Evolutionary conservation across 306 rosid genomes (phyloP).

Genomic region (Cicer chorassanicum): DNA sequence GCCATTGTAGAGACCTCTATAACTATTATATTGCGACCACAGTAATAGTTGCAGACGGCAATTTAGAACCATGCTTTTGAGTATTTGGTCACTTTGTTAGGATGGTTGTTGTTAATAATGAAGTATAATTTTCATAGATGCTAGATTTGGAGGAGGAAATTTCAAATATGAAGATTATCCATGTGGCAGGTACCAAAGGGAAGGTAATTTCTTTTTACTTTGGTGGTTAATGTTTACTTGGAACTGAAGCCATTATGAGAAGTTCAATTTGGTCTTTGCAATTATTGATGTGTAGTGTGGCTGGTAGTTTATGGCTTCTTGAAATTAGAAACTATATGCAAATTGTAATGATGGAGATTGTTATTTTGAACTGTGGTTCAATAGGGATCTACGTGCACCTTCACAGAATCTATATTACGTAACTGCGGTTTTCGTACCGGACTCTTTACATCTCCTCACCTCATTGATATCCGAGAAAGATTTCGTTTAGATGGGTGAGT

Average conservation of each 20-base stretch:
- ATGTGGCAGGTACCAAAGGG: conserved; percentile 99
- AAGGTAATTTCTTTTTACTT: conserved; percentile 62
- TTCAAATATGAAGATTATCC: conserved; percentile 85
- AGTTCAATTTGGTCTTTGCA: conserved; percentile 12
- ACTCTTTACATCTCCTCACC: conserved; percentile 96
- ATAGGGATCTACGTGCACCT: conserved; percentile 96
- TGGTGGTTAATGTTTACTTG: conserved; percentile 42
- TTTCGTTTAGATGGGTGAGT: conserved; percentile 95
- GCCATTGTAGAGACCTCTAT: too few relatives aligned
- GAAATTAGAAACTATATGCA: conserved; percentile 12
- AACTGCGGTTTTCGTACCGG: conserved; percentile 94
- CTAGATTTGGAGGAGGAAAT: conserved; percentile 87
- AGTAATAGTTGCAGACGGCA: too few relatives aligned
- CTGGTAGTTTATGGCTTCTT: conserved; percentile 9
- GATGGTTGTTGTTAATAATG: conserved; percentile 20
- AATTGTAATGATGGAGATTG: conserved; percentile 41
- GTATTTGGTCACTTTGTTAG: conserved; percentile 26
- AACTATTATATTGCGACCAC: too few relatives aligned
- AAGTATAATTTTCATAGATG: conserved; percentile 54
- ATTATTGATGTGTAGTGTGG: conserved; percentile 7
- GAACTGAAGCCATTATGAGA: conserved; percentile 37
- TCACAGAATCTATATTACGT: conserved; percentile 85
- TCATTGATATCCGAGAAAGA: conserved; percentile 93
- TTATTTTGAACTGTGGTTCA: conserved; percentile 43
- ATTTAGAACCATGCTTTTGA: neutral